Evolutionary conservation across 495 filamentous ascomycete species (phyloP).

Genomic region (Hypoxylon rickii): DNA sequence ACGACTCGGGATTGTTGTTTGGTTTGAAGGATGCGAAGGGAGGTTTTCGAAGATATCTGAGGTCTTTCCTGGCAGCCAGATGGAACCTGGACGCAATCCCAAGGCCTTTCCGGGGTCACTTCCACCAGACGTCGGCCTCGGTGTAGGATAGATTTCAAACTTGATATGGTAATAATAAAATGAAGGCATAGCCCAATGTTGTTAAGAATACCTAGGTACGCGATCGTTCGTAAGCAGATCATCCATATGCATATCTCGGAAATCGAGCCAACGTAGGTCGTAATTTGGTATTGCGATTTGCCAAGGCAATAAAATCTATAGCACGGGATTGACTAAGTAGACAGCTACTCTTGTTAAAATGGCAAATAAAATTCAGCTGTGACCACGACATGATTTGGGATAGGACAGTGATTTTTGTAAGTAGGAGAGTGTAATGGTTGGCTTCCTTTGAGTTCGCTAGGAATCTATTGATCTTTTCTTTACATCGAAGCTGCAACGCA

Average conservation of each 20-base stretch:
- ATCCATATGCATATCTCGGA: slow-evolving; percentile 23
- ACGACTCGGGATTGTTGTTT: neutral
- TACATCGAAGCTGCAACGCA: neutral
- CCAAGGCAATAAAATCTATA: slow-evolving; percentile 1
- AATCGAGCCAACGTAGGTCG: slow-evolving; percentile 10
- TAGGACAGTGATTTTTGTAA: neutral
- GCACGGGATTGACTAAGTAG: neutral
- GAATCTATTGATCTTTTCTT: too few species aligned
- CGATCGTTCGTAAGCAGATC: neutral
- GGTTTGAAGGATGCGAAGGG: slow-evolving; percentile 45
- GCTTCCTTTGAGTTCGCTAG: slow-evolving; percentile 15
- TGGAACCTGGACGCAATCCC: slow-evolving; percentile 5
- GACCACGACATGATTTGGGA: neutral
- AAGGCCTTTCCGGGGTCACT: slow-evolving; percentile 6
- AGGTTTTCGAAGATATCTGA: slow-evolving; percentile 52
- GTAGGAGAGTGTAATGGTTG: neutral
- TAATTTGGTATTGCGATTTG: slow-evolving; percentile 9
- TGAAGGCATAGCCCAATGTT: slow-evolving; percentile 63
- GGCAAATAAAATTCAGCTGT: neutral
- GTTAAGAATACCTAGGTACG: neutral
- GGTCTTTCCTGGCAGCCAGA: slow-evolving; percentile 46
- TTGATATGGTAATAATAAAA: slow-evolving; percentile 91
- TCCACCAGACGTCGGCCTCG: slow-evolving; percentile 39
- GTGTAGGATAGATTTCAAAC: slow-evolving; percentile 75
- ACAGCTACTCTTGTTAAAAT: slow-evolving; percentile 15